Conservation (phyloP, 2,329 filamentous ascomycete species). For the Tolypocladium tropicale region DNA sequence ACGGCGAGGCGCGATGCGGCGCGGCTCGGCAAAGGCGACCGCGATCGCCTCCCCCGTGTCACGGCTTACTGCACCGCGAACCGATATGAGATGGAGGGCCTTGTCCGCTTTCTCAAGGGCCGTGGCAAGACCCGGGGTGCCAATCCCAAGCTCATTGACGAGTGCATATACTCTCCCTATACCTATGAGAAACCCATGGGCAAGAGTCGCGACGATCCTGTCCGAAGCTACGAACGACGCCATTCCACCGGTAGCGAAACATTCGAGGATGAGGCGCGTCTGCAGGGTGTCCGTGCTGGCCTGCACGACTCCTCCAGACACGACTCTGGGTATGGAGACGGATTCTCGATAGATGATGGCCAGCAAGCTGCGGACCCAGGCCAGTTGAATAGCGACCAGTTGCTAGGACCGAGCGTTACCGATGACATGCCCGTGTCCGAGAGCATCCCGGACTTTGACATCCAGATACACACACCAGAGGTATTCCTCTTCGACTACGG, state of each 20-base stretch:
- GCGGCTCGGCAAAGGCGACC: constrained; percentile 83
- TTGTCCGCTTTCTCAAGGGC: constrained; percentile 87
- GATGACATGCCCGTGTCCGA: constrained; percentile 29
- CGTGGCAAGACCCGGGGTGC: constrained; percentile 66
- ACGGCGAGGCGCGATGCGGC: constrained; percentile 88
- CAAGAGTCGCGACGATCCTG: constrained; percentile 20
- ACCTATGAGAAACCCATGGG: constrained; percentile 50
- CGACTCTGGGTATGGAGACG: constrained; percentile 19
- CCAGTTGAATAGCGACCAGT: constrained; percentile 18
- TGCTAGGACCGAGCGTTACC: constrained; percentile 22
- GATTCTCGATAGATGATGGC: constrained; percentile 12
- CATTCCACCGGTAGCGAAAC: constrained; percentile 64
- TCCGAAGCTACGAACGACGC: constrained; percentile 50
- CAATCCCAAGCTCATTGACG: constrained; percentile 86
- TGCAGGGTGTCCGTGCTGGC: constrained; percentile 54
- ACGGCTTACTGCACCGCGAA: constrained; percentile 96
- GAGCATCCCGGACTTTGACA: constrained; percentile 66
- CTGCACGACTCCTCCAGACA: constrained; percentile 33
- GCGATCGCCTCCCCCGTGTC: constrained; percentile 76
- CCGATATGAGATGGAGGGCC: constrained; percentile 77
- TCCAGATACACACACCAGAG: constrained; percentile 80
- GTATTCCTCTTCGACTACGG: constrained; percentile 96
- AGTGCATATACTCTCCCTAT: constrained; percentile 95
- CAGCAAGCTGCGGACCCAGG: constrained; percentile 13
- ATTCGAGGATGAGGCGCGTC: constrained; percentile 25